These are phyloP conservation scores for Berberis vulgaris DNA, from an alignment of 164 flowering plant genomes.

Conservation along the genomic window DNA sequence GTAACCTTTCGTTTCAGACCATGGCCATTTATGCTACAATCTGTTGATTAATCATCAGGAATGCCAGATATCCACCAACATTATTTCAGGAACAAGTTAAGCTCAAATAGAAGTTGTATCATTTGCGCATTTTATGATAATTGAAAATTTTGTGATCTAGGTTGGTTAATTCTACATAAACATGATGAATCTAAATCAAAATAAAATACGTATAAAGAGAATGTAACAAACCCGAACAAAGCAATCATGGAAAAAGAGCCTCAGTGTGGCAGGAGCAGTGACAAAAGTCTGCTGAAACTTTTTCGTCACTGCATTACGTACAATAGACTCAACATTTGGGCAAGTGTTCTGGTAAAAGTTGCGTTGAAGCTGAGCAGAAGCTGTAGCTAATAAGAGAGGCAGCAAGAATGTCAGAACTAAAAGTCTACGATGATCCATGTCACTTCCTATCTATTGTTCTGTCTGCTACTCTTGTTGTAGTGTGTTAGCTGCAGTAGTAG, in stretches of 20 bases:
- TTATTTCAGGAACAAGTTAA: too few relatives aligned
- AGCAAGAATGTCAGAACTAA: constrained; percentile 11
- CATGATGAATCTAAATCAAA: neutral
- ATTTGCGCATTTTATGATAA: neutral
- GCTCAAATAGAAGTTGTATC: neutral
- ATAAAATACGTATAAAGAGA: neutral
- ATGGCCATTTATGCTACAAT: too few relatives aligned
- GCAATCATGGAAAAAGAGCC: constrained; percentile 93
- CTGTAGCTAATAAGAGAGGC: constrained; percentile 7
- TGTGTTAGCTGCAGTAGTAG: neutral
- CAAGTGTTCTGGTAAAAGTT: constrained; percentile 59
- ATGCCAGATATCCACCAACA: too few relatives aligned
- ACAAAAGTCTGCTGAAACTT: constrained; percentile 70
- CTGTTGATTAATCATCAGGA: too few relatives aligned
- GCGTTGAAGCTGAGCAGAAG: constrained; percentile 41
- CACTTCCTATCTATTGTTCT: constrained; percentile 7
- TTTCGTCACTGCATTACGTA: constrained; percentile 37
- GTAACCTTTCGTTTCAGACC: too few relatives aligned
- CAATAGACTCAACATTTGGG: constrained; percentile 70
- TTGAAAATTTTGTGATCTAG: too few relatives aligned
- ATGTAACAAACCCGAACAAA: constrained; percentile 39
- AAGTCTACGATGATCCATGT: neutral
- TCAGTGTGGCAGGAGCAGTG: constrained; percentile 67
- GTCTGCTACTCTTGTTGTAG: neutral
- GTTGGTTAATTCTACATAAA: too few relatives aligned